phyloP scores from a whole-genome alignment of 202 grass and related monocot genomes.

The Musa balbisiana region DNA sequence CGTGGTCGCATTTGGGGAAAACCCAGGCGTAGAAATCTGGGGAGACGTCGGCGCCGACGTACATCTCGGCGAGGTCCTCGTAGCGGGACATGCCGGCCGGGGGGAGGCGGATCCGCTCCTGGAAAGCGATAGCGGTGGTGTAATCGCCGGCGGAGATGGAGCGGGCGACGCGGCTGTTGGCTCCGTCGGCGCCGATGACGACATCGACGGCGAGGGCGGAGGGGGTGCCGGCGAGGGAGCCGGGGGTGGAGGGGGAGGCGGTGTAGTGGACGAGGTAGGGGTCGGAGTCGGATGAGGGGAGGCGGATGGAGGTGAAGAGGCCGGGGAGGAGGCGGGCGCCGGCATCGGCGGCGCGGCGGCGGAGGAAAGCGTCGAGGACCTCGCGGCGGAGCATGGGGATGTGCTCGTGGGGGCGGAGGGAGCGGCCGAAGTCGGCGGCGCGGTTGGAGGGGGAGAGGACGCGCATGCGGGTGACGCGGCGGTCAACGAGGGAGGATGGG shows the following conservation, averaged over 20 bases:
- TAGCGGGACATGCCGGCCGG: constrained; percentile 59
- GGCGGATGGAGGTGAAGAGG: constrained; percentile 62
- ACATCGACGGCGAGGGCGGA: constrained; percentile 59
- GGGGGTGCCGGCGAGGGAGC: constrained; percentile 1
- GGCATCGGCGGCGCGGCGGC: constrained; percentile 40
- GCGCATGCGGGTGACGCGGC: constrained; percentile 75
- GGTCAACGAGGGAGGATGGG: constrained; percentile 62
- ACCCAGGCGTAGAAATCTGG: constrained; percentile 98
- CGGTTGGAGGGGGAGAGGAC: constrained; percentile 73
- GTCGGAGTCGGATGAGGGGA: constrained; percentile 41
- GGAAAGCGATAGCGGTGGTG: constrained; percentile 90
- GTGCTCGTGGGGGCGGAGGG: constrained; percentile 41
- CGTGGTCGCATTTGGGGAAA: constrained; percentile 97
- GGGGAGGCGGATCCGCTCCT: constrained; percentile 85
- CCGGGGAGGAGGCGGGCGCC: constrained; percentile 56
- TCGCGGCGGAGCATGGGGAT: constrained; percentile 96
- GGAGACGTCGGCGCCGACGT: constrained; percentile 79
- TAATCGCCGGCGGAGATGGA: constrained; percentile 68
- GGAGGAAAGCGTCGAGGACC: constrained; percentile 85
- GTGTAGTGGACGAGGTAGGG: constrained; percentile 81
- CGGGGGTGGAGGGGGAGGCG: constrained; percentile 19
- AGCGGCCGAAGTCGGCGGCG: constrained; percentile 57
- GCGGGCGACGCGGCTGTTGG: constrained; percentile 80
- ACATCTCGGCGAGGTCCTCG: constrained; percentile 90
- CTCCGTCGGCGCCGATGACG: constrained; percentile 78